Evolutionary conservation across 148 eudicot genomes (phyloP), one percentile per base, ranked within the genome.

Genomic region (Oxyria digyna): DNA sequence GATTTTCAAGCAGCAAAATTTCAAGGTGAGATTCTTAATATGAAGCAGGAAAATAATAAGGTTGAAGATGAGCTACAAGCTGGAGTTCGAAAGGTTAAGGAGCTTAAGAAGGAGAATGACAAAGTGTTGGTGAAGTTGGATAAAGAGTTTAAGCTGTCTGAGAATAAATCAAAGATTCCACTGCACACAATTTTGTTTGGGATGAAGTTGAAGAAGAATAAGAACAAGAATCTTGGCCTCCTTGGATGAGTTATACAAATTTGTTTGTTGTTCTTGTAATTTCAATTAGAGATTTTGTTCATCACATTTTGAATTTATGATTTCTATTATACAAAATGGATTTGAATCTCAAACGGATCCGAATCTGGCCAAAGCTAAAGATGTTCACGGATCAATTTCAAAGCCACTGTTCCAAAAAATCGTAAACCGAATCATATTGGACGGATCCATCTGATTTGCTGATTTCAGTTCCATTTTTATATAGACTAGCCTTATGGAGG

Each of bases 21-120:
- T 67, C 91, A 86, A 43, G 97, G 97, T 35, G 97, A 87, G 71
- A 68, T 91, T 48, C 42, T 82, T 33, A 87, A 87, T 69, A 87
- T 91, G 97, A 91, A 81, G 62, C 87, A 83, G 15, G 94, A 91
- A 73, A 91, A 87, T 69, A 80, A 77, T 49, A 83, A 87, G 67
- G 86, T 91, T 31, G 87, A 86, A 0, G 77, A 79, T 67, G 88
- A 86, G 63, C 77, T 91, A 32, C 79, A 80, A 74, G 79, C 73
- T 0, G 95, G 95, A 7, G 63, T 83, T 46, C 74, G 83, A 35
- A 75, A 81, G 0, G 91, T 81, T 9, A 84, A 77, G 63, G 71
- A 41, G n/a, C 82, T 91, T 5, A 82, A 84, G 52, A 32, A 42
- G 29, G 87, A 88, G 45, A 78, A 80, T 8, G 76, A 78, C 32